Evolutionary conservation across 1,139 yeast genomes (phyloP).

Genomic region (Magnusiomyces paraingens): DNA sequence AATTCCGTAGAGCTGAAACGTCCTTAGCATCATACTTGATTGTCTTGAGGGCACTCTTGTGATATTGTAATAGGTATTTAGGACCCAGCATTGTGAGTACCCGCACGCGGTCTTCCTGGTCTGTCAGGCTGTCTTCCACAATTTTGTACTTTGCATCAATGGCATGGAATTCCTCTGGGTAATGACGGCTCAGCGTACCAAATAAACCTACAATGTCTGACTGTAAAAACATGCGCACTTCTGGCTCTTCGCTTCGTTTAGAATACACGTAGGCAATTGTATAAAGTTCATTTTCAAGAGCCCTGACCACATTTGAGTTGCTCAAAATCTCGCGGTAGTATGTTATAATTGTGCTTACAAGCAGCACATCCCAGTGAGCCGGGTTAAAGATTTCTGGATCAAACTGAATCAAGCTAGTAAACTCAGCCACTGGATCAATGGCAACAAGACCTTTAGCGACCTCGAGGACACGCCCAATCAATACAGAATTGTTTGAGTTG

Average conservation of each 20-base stretch:
- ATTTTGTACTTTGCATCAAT: conserved; percentile 21
- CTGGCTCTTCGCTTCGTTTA: conserved; percentile 14
- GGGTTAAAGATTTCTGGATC: conserved; percentile 9
- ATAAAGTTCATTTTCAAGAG: conserved; percentile 14
- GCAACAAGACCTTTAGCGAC: conserved; percentile 20
- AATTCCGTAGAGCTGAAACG: conserved; percentile 19
- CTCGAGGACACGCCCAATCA: conserved; percentile 22
- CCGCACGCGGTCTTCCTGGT: neutral
- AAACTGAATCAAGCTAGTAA: conserved; percentile 15
- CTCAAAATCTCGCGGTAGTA: conserved; percentile 23
- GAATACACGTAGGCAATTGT: conserved; percentile 19
- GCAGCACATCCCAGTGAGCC: conserved; percentile 16
- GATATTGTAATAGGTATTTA: conserved; percentile 17
- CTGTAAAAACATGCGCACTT: conserved; percentile 17
- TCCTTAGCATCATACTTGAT: conserved; percentile 17
- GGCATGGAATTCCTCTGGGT: conserved; percentile 18
- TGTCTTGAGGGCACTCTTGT: conserved; percentile 13
- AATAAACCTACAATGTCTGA: conserved; percentile 23
- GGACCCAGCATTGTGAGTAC: conserved; percentile 21
- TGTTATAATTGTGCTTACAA: conserved; percentile 20
- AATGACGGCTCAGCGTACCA: conserved; percentile 21
- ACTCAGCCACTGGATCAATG: conserved; percentile 9
- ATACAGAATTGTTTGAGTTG: conserved; percentile 16
- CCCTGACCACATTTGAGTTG: conserved; percentile 7
- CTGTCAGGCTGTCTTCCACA: conserved; percentile 6